Conservation (phyloP, 2,329 filamentous ascomycete genomes). For the Talaromyces islandicus region DNA sequence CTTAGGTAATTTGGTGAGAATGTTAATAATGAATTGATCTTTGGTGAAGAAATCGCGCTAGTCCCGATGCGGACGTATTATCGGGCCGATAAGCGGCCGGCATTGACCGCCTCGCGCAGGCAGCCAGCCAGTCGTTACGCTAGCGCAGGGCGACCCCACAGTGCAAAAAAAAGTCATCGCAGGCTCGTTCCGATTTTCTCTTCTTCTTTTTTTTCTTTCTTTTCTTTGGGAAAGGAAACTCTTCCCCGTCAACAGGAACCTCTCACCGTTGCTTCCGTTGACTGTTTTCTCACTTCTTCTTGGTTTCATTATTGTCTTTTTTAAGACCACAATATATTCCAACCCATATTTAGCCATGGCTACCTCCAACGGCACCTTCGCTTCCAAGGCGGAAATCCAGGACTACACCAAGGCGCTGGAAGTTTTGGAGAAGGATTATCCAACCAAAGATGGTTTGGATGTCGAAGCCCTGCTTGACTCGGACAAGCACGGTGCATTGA, state of each 20-base stretch:
- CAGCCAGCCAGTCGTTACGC: neutral
- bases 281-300: conserved; percentile 31
- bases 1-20: no score
- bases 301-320: conserved; percentile 14
- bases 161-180: conserved; percentile 10
- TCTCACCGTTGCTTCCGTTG: conserved; percentile 38
- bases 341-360: conserved; percentile 54
- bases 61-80: neutral
- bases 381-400: conserved; percentile 52
- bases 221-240: conserved; percentile 52
- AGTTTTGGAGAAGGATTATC: conserved; percentile 70
- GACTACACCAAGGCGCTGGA: conserved; percentile 73
- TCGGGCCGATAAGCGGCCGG: neutral
- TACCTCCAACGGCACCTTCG: conserved; percentile 57
- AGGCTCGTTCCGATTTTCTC: neutral
- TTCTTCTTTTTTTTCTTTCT: conserved; percentile 36
- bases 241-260: conserved; percentile 55
- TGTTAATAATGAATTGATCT: no score
- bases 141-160: conserved; percentile 8
- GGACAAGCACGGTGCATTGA: conserved; percentile 84
- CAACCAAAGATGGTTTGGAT: conserved; percentile 76
- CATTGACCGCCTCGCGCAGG: neutral
- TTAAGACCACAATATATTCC: conserved; percentile 14
- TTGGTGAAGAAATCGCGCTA: neutral
- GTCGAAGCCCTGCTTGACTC: conserved; percentile 85